Evolutionary conservation across 179 eudicot species (phyloP).

Genomic region (Silene vulgaris): DNA sequence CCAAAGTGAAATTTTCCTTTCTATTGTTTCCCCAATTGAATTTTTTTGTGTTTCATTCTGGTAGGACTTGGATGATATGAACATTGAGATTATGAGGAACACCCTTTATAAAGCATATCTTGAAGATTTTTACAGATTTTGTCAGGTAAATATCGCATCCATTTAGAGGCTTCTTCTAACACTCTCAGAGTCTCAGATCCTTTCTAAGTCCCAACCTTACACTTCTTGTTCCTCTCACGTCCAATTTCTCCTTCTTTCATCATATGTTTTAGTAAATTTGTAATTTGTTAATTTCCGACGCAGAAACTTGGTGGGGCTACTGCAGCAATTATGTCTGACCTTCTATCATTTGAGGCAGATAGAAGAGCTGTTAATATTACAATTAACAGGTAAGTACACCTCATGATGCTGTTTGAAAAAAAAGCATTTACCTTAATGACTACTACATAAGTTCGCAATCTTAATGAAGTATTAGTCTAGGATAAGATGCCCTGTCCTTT

Average conservation of each 20-base stretch:
- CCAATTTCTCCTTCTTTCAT: background rate
- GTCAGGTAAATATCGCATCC: slow-evolving; percentile 48
- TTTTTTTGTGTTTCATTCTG: slow-evolving; percentile 10
- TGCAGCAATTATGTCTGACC: slow-evolving; percentile 95
- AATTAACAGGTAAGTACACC: slow-evolving; percentile 60
- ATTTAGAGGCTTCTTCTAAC: background rate
- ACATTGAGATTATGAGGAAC: slow-evolving; percentile 97
- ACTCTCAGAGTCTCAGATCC: background rate
- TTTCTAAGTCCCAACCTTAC: background rate
- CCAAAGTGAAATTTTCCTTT: background rate
- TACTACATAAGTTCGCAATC: background rate
- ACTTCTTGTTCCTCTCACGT: background rate
- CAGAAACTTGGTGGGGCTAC: slow-evolving; percentile 99
- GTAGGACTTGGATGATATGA: slow-evolving; percentile 99
- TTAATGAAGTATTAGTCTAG: no score
- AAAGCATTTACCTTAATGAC: background rate
- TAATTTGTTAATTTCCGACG: slow-evolving; percentile 19
- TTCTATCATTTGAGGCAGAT: slow-evolving; percentile 95
- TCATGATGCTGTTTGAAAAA: background rate
- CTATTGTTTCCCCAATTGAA: no score
- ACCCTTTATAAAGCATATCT: slow-evolving; percentile 96
- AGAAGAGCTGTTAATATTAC: slow-evolving; percentile 96
- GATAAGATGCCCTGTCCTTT: background rate
- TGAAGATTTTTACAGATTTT: slow-evolving; percentile 89
- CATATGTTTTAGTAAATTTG: background rate